Base-by-base conservation (phyloP, 2,329 filamentous ascomycete species). In the Clonostachys byssicola region DNA sequence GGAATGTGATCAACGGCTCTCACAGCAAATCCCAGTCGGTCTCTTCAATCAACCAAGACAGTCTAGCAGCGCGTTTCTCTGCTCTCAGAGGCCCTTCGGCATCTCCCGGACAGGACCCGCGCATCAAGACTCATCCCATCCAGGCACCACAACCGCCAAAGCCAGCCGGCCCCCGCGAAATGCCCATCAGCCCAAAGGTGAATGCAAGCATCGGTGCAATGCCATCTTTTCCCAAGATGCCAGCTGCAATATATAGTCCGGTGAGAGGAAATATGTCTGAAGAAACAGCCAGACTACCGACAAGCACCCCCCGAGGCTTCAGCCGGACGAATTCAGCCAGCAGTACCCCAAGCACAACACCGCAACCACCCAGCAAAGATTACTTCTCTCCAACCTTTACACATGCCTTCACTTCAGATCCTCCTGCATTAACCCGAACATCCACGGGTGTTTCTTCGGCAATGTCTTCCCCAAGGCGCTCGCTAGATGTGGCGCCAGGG, bases 201-300 rank as follows among this genome's bases (percentile, higher is more conserved):
- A 72, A 71, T 44, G 59, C 79, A 10, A 70, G 73, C 4, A 55
- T 83, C 1, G 78, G 71, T 23, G 61, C 75, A n/a, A 61, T 80
- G 8, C 73, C 78, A 12, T 73, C 72, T 14, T 68, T 90, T 58
- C 87, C 87, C 12, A 87, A 86, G 60, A 67, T 85, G 42, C 88
- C 88, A 2, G 85, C 85, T 56, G 85, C 88, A 8, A 88, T 88
- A 5, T 92, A 91, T 59, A 90, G 83, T 56, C 88, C 88, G n/a
- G 85, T 85, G 2, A 77, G 86, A 34, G 88, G 88, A 30, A 86
- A 83, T 47, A 73, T 85, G 5, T 82, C 84, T 4, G 81, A 78
- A 20, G 82, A 84, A 50, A 75, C 80, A 20, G 78, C 86, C 9
- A 77, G 83, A 39, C 75, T 84, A 4, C 86, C 86, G 2, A 74